These are phyloP conservation scores for Boeremia lycopersici DNA, from an alignment of 2,329 filamentous ascomycete species.

Conservation along the genomic window DNA sequence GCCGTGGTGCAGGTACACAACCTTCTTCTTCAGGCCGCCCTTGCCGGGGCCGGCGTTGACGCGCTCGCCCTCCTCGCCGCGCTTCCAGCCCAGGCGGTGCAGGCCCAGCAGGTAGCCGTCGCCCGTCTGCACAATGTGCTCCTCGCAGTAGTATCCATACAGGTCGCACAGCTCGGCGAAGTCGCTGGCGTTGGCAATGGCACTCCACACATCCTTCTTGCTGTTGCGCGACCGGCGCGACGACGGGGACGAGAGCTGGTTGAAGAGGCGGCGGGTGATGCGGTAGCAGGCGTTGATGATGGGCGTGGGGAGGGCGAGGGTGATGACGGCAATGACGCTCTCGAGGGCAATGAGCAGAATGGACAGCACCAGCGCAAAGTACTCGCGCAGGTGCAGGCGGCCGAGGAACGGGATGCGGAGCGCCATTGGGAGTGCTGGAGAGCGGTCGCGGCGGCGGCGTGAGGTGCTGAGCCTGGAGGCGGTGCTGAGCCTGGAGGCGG, in stretches of 20 bases:
- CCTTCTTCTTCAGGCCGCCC: constrained; percentile 70
- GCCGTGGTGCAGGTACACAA: constrained; percentile 94
- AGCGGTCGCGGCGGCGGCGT: not conserved
- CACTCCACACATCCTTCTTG: constrained; percentile 75
- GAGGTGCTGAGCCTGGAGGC: too few relatives aligned
- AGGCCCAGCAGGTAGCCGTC: constrained; percentile 93
- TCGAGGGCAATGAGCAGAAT: constrained; percentile 84
- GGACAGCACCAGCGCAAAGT: constrained; percentile 83
- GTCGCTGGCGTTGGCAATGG: constrained; percentile 84
- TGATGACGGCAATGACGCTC: constrained; percentile 81
- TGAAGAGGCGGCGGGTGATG: constrained; percentile 81
- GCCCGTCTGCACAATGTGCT: constrained; percentile 92
- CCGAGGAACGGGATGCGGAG: constrained; percentile 67
- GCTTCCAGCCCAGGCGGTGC: constrained; percentile 82
- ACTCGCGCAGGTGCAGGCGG: constrained; percentile 71
- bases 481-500: too few relatives aligned
- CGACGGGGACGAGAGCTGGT: constrained; percentile 73
- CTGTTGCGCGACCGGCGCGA: constrained; percentile 70
- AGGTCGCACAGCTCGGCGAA: constrained; percentile 93
- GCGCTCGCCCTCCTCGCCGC: constrained; percentile 77
- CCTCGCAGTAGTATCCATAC: constrained; percentile 91
- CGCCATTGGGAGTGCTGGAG: constrained; percentile 37
- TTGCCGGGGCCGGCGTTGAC: constrained; percentile 73
- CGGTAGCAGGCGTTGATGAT: constrained; percentile 83
- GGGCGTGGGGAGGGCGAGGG: constrained; percentile 81